A percentile compares a stretch with the other conserved stretches of the same genome.
Conservation (phyloP, 106 monocot species). For the Acorus calamus region DNA sequence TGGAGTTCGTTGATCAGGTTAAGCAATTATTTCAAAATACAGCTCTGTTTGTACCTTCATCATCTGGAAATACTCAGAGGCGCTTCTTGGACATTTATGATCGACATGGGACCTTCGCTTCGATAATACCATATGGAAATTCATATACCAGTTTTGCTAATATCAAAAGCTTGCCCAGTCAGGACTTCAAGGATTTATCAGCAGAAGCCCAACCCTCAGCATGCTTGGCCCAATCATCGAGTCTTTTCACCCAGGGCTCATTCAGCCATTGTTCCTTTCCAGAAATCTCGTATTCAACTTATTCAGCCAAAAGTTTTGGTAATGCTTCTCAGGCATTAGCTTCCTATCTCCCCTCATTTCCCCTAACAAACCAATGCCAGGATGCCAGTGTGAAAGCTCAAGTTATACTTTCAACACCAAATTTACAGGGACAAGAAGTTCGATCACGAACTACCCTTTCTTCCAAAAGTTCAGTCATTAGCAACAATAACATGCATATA, state of each 20-base stretch:
- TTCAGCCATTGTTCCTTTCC: background rate
- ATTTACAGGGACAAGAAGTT: slow-evolving; percentile 3
- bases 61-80: slow-evolving; percentile 3
- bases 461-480: slow-evolving; percentile 1
- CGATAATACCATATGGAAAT: slow-evolving; percentile 8
- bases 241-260: slow-evolving; percentile 3
- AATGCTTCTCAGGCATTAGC: background rate
- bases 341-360: background rate
- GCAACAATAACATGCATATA: background rate
- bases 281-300: background rate
- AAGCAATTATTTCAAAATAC: slow-evolving; percentile 16
- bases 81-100: slow-evolving; percentile 3
- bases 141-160: slow-evolving; percentile 3
- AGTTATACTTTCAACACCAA: background rate
- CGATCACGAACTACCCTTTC: slow-evolving; percentile 1
- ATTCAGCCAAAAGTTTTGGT: background rate
- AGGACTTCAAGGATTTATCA: slow-evolving; percentile 3
- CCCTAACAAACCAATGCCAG: slow-evolving; percentile 3
- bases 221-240: slow-evolving; percentile 6
- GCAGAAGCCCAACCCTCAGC: background rate
- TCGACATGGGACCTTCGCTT: slow-evolving; percentile 10
- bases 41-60: slow-evolving; percentile 2
- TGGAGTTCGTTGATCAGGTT: slow-evolving; percentile 40
- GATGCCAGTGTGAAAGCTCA: slow-evolving; percentile 1
- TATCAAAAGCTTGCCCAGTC: slow-evolving; percentile 8